Base-by-base conservation (phyloP, 208 protist genomes). In the Leptomonas pyrrhocoris region DNA sequence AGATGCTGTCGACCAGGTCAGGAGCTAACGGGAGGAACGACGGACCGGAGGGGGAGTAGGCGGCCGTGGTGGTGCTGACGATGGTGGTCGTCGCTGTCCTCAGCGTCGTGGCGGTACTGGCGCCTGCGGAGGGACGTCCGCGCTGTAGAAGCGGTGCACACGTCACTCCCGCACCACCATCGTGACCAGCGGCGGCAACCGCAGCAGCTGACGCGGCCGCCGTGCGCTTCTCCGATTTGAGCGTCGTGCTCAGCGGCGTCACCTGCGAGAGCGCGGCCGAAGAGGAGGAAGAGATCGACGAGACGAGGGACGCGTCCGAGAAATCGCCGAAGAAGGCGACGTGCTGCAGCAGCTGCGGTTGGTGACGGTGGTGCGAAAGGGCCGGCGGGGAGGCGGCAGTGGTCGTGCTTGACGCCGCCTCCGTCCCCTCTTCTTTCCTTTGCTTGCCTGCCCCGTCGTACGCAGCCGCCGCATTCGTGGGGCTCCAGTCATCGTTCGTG, bases 291-390 rank as follows among this genome's bases (percentile, higher is more conserved):
- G 57, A 48, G 15, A 45, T 31, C 31, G 46, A 64, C 4, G 57
- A 55, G 6, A 55, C 43, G 2, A 54, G 21, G n/a, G 55, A 64
- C 4, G 46, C 23, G 34, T 23, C 46, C 5, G 25, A 25, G 16
- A 66, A 57, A 50, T 25, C 51, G 13, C 46, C 55, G 25, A 40
- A 55, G 19, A 56, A 64, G 46, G 56, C 34, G 46, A 57, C 31
- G n/a, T n/a, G n/a, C n/a, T n/a, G n/a, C n/a, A n/a, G n/a, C n/a
- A n/a, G n/a, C n/a, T n/a, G n/a, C n/a, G n/a, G n/a, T n/a, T n/a
- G n/a, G n/a, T 9, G 34, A 9, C 34, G 7, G 34, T 38, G 34
- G 7, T 38, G 34, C 34, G 7, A 38, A 38, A 38, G 34, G 34
- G 51, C 27, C 49, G 40, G 21, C 16, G 30, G n/a, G 40, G 65